phyloP scores from a whole-genome alignment of 192 early-diverging fungal genomes.

The Coemansia sp. region DNA sequence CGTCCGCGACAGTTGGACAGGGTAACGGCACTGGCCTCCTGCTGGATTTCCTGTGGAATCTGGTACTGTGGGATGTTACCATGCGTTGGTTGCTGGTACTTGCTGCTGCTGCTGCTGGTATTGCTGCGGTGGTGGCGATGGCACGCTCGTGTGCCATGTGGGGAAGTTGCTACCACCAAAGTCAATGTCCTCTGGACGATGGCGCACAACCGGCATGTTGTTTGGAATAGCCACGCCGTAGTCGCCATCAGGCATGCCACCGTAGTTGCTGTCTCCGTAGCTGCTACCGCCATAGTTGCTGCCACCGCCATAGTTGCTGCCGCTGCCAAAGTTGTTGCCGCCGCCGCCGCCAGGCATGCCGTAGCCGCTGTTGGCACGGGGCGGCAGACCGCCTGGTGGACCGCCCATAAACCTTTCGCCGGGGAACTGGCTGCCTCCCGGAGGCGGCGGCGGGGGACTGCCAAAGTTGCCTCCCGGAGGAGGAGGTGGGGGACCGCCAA shows the following conservation, averaged over 20 bases:
- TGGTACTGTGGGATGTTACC: conserved; percentile 45
- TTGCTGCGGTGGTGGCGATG: conserved; percentile 12
- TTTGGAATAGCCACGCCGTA: conserved; percentile 20
- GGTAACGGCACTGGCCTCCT: conserved; percentile 41
- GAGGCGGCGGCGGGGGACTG: too few relatives aligned
- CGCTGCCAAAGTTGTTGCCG: not conserved
- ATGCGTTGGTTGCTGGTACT: conserved; percentile 29
- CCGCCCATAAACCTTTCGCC: too few relatives aligned
- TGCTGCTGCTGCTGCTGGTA: too few relatives aligned
- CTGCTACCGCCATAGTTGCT: conserved; percentile 2
- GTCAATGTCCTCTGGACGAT: conserved; percentile 44
- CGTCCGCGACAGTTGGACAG: conserved; percentile 57
- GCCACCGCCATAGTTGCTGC: not conserved
- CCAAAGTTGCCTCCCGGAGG: too few relatives aligned
- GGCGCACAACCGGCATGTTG: conserved; percentile 39
- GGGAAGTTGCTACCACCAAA: conserved; percentile 44
- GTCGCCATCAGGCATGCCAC: conserved; percentile 12
- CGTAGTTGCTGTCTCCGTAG: not conserved
- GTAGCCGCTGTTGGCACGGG: not conserved
- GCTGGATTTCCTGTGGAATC: conserved; percentile 47
- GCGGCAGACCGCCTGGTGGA: too few relatives aligned
- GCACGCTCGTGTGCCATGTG: conserved; percentile 24
- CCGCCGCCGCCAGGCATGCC: not conserved
- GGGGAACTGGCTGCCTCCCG: too few relatives aligned
- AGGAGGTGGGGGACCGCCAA: too few relatives aligned